Conservation (phyloP, 768 basidiomycete species). For the Suillus cothurnatus region DNA sequence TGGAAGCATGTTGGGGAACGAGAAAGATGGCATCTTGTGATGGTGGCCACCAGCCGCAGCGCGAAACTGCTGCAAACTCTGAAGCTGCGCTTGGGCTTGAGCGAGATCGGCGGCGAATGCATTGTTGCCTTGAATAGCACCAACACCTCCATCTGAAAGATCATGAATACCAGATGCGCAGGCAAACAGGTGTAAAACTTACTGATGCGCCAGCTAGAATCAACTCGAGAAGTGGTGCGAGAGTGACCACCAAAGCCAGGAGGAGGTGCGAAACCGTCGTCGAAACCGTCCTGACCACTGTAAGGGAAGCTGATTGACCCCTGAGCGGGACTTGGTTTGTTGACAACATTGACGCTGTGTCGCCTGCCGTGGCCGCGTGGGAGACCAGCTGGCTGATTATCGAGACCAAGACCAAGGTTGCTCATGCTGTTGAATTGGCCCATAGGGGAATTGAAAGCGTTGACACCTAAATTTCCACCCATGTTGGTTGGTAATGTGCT, state of each 20-base stretch:
- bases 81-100: slow-evolving; percentile 95
- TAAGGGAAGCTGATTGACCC: slow-evolving; percentile 53
- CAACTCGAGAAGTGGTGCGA: slow-evolving; percentile 72
- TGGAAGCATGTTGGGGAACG: slow-evolving; percentile 97
- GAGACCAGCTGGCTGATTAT: slow-evolving; percentile 63
- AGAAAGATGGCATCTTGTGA: slow-evolving; percentile 96
- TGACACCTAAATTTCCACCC: slow-evolving; percentile 45
- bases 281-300: slow-evolving; percentile 65
- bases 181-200: slow-evolving; percentile 33
- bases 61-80: slow-evolving; percentile 95
- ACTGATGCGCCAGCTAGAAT: slow-evolving; percentile 91
- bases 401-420: slow-evolving; percentile 58
- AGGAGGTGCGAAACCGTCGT: slow-evolving; percentile 77
- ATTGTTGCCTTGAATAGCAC: slow-evolving; percentile 60
- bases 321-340: slow-evolving; percentile 59
- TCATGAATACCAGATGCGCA: slow-evolving; percentile 4
- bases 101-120: slow-evolving; percentile 84
- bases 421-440: slow-evolving; percentile 63
- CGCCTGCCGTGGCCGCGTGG: slow-evolving; percentile 87
- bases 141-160: slow-evolving; percentile 57
- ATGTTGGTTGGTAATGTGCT: slow-evolving; percentile 74
- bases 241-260: slow-evolving; percentile 67
- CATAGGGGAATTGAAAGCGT: slow-evolving; percentile 44
- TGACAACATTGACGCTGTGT: slow-evolving; percentile 91
- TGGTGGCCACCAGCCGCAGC: slow-evolving; percentile 94